Evolutionary conservation across 163 green algal species (phyloP), one percentile per base, ranked within the genome.

Genomic region (Prototheca wickerhamii): DNA sequence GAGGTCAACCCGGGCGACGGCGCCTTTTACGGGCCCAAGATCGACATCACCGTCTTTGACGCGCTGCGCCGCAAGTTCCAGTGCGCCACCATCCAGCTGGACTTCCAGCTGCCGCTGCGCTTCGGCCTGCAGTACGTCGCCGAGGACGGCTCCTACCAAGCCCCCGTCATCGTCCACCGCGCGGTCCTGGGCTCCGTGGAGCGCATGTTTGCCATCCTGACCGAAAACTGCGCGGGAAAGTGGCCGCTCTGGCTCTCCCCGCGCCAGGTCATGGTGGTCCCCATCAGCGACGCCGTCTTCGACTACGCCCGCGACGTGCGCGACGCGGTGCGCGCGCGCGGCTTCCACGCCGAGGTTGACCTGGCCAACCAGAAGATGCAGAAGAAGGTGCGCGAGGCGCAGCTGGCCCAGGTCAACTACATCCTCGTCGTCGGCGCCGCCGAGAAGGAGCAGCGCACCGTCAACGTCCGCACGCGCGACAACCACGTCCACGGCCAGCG

Each of bases 21-120:
- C 32, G 93, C 93, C 4, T 98, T 98, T 75, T 98, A 98, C 71
- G 93, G 94, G 43, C 94, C 94, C 58, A 99, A 99, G 83, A 98
- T 99, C 58, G 94, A 99, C 86, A 98, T 99, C 87, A 95, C 89
- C 7, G 88, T 95, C 43, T 92, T 82, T 57, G 93, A 99, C 68
- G 93, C 93, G 1, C 82, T 99, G 42, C 79, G 82, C 37, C 84
- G 93, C 66, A 95, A 93, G 72, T 97, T 96, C 83, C 93, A 99
- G 81, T 99, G 93, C 72, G 93, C 93, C 58, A 98, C 91, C 15
- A 86, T 98, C 57, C 93, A 99, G 81, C 84, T 98, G 3, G 92
- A 98, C 83, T 98, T 98, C 86, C 92, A 73, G 57, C 60, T 81
- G 53, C 74, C 74, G 31, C 76, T 74, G 33, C 60, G 66, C 23